Evolutionary conservation across 2,329 filamentous ascomycete species (phyloP), one percentile per base, ranked within the genome.

Genomic region (Fusarium sp.): DNA sequence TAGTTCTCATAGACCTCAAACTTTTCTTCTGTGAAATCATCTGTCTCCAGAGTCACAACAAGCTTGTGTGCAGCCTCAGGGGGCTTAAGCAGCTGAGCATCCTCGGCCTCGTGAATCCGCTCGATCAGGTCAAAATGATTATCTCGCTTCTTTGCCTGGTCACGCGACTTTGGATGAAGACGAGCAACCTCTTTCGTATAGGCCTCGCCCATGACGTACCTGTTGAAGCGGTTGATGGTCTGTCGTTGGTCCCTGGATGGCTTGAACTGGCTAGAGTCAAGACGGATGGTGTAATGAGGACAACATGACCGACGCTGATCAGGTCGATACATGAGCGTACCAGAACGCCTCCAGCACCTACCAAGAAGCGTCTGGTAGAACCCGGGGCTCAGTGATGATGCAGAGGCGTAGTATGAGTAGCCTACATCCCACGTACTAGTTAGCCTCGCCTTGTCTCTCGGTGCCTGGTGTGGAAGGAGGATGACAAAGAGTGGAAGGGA

Each of bases 271-370:
- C 85, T 81, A 27, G 90, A 90, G 76, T 94, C 92, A 22, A 95
- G 85, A 55, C 93, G 90, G 62, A 96, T 91, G 1, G 93, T 95
- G 81, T 96, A 98, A 79, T 98, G 95, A 51, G 95, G 95, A 81
- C 96, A 99, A 79, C 96, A 99, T 70, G 94, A 93, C 65, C 91
- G 87, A 67, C 88, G 88, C 77, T 94, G 91, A 81, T 96, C 92
- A 16, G 94, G 93, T 69, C 94, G 91, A 82, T 96, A 96, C 57
- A 96, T 85, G 10, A 94, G 85, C 31, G 84, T 90, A 17, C 89
- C 91, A 40, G 91, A 95, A 71, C 93, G 88, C 81, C 94, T 92
- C 93, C 93, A 96, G 70, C 92, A 93, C 73, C 92, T 89, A 81
- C 95, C 90, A 51, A 96, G 84, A 40, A 96, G 85, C 49, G 80